Percentiles rank a stretch among this genome's conserved stretches.
Evolutionary conservation across 208 protist species (phyloP).

Genomic region (Vickermania spadyakhi): DNA sequence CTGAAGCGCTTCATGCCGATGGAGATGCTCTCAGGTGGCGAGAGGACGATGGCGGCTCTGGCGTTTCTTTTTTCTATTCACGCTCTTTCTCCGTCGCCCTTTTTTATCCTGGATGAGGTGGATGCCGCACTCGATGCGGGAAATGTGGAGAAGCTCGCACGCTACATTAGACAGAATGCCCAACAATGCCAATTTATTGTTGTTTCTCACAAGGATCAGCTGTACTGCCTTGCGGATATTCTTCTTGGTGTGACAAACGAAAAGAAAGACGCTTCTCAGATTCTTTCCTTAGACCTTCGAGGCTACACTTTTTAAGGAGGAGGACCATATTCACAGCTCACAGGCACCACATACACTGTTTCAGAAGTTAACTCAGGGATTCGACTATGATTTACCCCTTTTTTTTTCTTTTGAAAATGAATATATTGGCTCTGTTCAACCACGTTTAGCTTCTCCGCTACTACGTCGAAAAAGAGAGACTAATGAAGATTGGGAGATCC

Average conservation of each 20-base stretch:
- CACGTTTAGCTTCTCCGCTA: too few relatives aligned
- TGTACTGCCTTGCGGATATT: constrained; percentile 92
- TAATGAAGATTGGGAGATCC: too few relatives aligned
- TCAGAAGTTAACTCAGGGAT: too few relatives aligned
- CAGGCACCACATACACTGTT: too few relatives aligned
- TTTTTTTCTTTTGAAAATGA: too few relatives aligned
- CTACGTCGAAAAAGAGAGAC: too few relatives aligned
- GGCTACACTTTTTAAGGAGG: constrained; percentile 62
- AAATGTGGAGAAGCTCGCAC: constrained; percentile 95
- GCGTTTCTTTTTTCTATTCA: constrained; percentile 98
- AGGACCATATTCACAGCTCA: too few relatives aligned
- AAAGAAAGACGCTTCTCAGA: constrained; percentile 62
- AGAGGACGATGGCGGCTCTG: constrained; percentile 98
- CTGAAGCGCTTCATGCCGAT: constrained; percentile 97
- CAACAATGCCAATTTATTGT: constrained; percentile 94
- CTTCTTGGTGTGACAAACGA: constrained; percentile 96
- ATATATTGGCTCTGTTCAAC: too few relatives aligned
- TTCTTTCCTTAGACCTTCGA: constrained; percentile 86
- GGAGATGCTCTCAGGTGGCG: constrained; percentile 97
- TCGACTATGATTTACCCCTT: too few relatives aligned
- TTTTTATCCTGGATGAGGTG: constrained; percentile 99
- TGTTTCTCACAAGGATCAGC: constrained; percentile 97
- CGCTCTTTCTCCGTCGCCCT: constrained; percentile 93
- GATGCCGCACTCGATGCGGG: constrained; percentile 97
- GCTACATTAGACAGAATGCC: constrained; percentile 87